phyloP scores from a whole-genome alignment of 768 basidiomycete species.

The Suillus tomentosus region DNA sequence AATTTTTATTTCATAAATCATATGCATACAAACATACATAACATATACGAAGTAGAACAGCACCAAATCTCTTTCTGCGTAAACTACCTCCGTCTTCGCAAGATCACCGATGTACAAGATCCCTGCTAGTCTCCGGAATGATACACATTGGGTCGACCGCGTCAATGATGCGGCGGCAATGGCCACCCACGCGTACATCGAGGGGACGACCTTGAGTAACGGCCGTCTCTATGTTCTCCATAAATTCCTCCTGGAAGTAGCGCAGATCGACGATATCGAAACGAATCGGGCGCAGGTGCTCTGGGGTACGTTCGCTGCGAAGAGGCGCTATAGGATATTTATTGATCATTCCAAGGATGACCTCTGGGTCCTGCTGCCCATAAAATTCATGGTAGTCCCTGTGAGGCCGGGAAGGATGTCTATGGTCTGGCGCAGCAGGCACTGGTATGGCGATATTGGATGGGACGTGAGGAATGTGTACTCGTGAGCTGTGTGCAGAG shows the following conservation, averaged over 20 bases:
- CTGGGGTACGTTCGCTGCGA: slow-evolving; percentile 1
- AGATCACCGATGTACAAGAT: neutral
- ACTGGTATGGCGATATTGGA: neutral
- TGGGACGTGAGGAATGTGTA: slow-evolving; percentile 6
- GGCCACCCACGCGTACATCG: slow-evolving; percentile 14
- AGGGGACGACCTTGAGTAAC: slow-evolving; percentile 14
- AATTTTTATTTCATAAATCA: neutral
- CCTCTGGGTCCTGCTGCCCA: neutral
- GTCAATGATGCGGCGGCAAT: slow-evolving; percentile 10
- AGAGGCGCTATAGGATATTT: slow-evolving; percentile 11
- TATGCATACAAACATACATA: neutral
- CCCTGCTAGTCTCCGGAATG: slow-evolving; percentile 10
- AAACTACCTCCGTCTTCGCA: neutral
- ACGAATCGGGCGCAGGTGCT: slow-evolving; percentile 12
- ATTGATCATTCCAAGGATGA: slow-evolving; percentile 6
- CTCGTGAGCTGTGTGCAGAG: slow-evolving; percentile 7
- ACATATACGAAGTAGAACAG: neutral
- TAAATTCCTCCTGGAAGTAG: slow-evolving; percentile 3
- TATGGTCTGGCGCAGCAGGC: neutral
- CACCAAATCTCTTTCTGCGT: neutral
- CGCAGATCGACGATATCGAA: slow-evolving; percentile 14
- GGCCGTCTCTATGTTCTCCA: slow-evolving; percentile 6
- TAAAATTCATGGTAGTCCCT: neutral
- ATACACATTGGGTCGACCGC: neutral
- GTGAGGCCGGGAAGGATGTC: neutral